phyloP scores from a whole-genome alignment of 139 green algal genomes.

The Chlorella vulgaris region DNA sequence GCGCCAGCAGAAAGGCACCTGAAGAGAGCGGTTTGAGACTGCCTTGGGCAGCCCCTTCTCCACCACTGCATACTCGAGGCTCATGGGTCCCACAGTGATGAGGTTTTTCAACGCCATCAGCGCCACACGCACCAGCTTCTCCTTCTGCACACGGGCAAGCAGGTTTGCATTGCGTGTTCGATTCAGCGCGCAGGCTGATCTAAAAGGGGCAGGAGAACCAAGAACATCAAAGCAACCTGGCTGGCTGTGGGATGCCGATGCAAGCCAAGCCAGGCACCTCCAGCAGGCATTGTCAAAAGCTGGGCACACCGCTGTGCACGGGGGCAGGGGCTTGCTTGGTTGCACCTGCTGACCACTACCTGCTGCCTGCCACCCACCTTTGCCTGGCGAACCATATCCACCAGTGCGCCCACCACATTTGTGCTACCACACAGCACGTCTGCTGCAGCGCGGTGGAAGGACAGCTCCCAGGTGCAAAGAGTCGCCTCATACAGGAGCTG shows the following conservation, averaged over 20 bases:
- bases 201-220: too few species aligned
- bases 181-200: too few species aligned
- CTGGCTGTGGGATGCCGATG: too few species aligned
- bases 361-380: neutral
- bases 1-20: too few species aligned
- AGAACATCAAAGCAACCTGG: too few species aligned
- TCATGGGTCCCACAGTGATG: slow-evolving; percentile 45
- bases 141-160: slow-evolving; percentile 63
- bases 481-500: slow-evolving; percentile 95
- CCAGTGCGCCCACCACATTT: slow-evolving; percentile 74
- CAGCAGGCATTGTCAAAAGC: too few species aligned
- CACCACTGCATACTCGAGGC: slow-evolving; percentile 74
- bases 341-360: neutral
- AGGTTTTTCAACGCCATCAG: slow-evolving; percentile 87
- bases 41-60: slow-evolving; percentile 84
- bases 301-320: too few species aligned
- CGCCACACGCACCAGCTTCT: slow-evolving; percentile 94
- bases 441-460: slow-evolving; percentile 72
- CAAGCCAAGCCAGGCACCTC: too few species aligned
- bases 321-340: neutral
- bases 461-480: slow-evolving; percentile 93
- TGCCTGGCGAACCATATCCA: slow-evolving; percentile 80
- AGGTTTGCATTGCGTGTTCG: neutral
- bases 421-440: slow-evolving; percentile 60
- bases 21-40: slow-evolving; percentile 60